These are phyloP conservation scores for Physcomitrellopsis africana DNA, from an alignment of 225 moss, liverwort and hornwort species.

Conservation along the genomic window DNA sequence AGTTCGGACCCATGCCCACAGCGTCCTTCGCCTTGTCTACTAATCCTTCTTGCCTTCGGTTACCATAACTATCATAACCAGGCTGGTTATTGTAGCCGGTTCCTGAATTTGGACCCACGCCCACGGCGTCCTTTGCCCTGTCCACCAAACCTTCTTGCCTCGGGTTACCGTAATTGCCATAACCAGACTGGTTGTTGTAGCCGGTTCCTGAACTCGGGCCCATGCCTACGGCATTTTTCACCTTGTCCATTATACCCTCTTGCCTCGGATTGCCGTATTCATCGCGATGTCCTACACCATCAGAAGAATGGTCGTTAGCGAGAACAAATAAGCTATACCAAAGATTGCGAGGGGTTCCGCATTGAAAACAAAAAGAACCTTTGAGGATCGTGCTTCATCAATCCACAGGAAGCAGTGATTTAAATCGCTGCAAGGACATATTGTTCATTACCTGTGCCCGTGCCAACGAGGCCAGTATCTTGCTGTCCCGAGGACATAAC, in stretches of 20 bases:
- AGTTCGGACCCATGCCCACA: no score
- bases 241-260: background rate
- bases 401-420: slow-evolving; percentile 28
- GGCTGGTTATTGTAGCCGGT: no score
- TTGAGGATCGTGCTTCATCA: slow-evolving; percentile 2
- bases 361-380: slow-evolving; percentile 1
- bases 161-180: no score
- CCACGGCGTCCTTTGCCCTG: no score
- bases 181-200: no score
- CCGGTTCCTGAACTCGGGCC: no score
- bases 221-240: background rate
- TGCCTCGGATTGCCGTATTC: background rate
- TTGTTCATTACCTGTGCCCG: slow-evolving; percentile 21
- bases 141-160: no score
- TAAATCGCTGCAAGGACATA: background rate
- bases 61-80: no score
- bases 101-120: no score
- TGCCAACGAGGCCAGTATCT: slow-evolving; percentile 16
- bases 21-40: no score
- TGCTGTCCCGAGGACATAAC: background rate
- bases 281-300: slow-evolving; percentile 12
- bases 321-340: slow-evolving; percentile 20
- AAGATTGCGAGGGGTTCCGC: background rate
- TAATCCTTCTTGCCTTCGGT: no score
- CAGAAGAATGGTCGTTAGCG: background rate